A percentile compares a stretch with the other conserved stretches of the same genome.
Conservation (phyloP, 495 filamentous ascomycete genomes). For the Elasticomyces elasticus region DNA sequence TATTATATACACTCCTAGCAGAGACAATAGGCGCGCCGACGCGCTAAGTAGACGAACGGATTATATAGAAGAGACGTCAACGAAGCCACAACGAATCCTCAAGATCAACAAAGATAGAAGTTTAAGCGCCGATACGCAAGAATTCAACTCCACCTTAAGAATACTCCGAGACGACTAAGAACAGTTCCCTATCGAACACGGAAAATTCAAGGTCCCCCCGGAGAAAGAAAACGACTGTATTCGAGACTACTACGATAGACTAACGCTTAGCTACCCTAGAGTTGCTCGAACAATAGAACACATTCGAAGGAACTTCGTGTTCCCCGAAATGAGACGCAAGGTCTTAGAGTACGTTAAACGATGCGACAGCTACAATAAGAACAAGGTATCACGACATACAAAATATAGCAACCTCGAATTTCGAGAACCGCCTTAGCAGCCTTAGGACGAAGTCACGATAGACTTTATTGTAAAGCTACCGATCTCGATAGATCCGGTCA, state of each 20-base stretch:
- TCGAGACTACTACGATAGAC: not conserved
- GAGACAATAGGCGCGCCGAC: conserved; percentile 12
- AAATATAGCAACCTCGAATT: conserved; percentile 21
- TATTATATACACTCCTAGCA: conserved; percentile 18
- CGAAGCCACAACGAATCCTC: too few species aligned
- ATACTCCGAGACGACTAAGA: too few species aligned
- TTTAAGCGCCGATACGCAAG: too few species aligned
- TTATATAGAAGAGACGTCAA: too few species aligned
- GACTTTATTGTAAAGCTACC: conserved; percentile 20
- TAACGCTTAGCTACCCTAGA: not conserved
- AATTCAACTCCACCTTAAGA: too few species aligned
- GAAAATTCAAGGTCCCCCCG: not conserved
- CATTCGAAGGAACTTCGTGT: not conserved
- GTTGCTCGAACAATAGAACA: not conserved
- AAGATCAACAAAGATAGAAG: too few species aligned
- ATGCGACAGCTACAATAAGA: too few species aligned
- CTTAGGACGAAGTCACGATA: conserved; percentile 21
- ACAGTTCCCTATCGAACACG: not conserved
- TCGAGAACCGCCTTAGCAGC: conserved; percentile 14
- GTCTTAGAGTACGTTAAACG: too few species aligned
- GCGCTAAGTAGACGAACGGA: conserved; percentile 14
- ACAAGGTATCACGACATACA: conserved; percentile 6
- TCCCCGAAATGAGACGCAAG: too few species aligned
- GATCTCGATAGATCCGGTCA: not conserved
- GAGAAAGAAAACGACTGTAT: not conserved